phyloP scores from a whole-genome alignment of 2,329 filamentous ascomycete genomes.

The Decorospora gaudefroyi region DNA sequence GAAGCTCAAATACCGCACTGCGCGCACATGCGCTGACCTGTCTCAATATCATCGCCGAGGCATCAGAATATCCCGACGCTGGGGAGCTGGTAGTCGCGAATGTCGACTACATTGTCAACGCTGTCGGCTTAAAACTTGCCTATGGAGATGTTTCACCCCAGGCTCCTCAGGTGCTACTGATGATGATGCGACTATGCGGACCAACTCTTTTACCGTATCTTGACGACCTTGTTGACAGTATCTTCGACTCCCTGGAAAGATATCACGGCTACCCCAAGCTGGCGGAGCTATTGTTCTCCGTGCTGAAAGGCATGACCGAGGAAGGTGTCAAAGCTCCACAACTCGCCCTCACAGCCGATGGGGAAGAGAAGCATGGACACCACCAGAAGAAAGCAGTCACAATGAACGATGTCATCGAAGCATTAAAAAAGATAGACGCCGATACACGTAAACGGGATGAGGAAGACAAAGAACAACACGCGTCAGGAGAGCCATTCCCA shows the following conservation, averaged over 20 bases:
- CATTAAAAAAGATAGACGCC: constrained; percentile 44
- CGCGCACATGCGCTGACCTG: constrained; percentile 82
- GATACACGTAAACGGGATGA: constrained; percentile 32
- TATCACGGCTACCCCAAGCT: constrained; percentile 91
- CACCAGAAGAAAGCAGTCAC: constrained; percentile 10
- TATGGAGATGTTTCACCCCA: constrained; percentile 91
- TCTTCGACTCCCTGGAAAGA: constrained; percentile 90
- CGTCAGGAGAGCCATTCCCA: constrained; percentile 32
- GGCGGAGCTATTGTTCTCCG: constrained; percentile 82
- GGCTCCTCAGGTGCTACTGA: constrained; percentile 83
- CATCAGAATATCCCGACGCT: constrained; percentile 75
- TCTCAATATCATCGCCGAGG: constrained; percentile 75
- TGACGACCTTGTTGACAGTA: constrained; percentile 86
- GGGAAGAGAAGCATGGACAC: neutral
- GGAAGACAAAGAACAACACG: constrained; percentile 30
- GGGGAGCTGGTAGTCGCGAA: constrained; percentile 84
- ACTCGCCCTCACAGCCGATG: constrained; percentile 47
- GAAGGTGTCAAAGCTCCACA: constrained; percentile 69
- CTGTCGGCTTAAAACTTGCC: constrained; percentile 84
- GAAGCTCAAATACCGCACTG: constrained; percentile 68
- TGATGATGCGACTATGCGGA: constrained; percentile 92
- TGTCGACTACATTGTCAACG: constrained; percentile 95
- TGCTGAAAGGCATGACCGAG: constrained; percentile 79
- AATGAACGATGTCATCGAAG: constrained; percentile 32
- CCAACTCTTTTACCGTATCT: constrained; percentile 81